A percentile compares a stretch with the other conserved stretches of the same genome.
Evolutionary conservation across 2,329 filamentous ascomycete genomes (phyloP).

Genomic region (Aspergillus flavus): DNA sequence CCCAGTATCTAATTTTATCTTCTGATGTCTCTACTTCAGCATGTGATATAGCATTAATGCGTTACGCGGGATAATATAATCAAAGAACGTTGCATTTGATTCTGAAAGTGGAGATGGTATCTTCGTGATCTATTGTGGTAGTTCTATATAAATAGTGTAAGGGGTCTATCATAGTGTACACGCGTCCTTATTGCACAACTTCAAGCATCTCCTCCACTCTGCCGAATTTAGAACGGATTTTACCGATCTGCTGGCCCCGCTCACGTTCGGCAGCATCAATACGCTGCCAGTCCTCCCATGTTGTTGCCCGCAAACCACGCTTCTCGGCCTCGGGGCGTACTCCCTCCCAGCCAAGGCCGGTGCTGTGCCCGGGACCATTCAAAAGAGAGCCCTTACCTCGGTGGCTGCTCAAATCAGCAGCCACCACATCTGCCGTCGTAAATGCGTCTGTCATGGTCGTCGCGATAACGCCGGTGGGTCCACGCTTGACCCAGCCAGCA

Average conservation of each 20-base stretch:
- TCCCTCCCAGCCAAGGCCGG: slow-evolving; percentile 72
- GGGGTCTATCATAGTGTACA: background rate
- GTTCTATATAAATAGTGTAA: background rate
- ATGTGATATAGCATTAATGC: slow-evolving; percentile 3
- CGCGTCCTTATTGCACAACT: slow-evolving; percentile 30
- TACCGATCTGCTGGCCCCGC: slow-evolving; percentile 68
- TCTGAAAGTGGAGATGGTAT: slow-evolving; percentile 4
- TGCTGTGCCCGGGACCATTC: slow-evolving; percentile 43
- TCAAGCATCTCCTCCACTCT: slow-evolving; percentile 61
- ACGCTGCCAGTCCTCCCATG: slow-evolving; percentile 82
- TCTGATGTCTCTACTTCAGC: background rate
- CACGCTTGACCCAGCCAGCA: slow-evolving; percentile 93
- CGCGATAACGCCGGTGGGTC: slow-evolving; percentile 93
- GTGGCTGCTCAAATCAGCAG: slow-evolving; percentile 67
- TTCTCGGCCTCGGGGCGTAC: slow-evolving; percentile 63
- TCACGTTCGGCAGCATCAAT: slow-evolving; percentile 80
- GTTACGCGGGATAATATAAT: slow-evolving; percentile 6
- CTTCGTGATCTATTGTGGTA: background rate
- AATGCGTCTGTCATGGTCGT: slow-evolving; percentile 97
- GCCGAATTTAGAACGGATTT: slow-evolving; percentile 71
- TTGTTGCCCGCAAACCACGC: slow-evolving; percentile 64
- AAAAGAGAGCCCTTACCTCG: slow-evolving; percentile 46
- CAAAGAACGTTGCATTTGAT: background rate
- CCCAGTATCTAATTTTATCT: slow-evolving; percentile 1
- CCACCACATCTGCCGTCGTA: slow-evolving; percentile 79